Evolutionary conservation across 2,329 filamentous ascomycete genomes (phyloP).

Genomic region (Aspergillus intermedius): DNA sequence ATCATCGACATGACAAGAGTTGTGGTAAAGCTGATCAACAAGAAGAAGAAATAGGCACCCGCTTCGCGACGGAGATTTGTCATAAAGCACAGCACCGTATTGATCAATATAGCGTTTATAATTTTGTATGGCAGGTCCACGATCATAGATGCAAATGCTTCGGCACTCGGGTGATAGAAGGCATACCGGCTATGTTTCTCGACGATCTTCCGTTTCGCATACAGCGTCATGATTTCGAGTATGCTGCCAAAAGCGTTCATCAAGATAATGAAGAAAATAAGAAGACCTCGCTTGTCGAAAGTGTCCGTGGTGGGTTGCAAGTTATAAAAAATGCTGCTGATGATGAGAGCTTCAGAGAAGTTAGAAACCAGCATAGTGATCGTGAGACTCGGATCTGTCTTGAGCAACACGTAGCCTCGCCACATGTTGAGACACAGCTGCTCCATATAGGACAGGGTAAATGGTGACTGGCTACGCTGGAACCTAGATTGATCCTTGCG

Average conservation of each 20-base stretch:
- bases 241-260: neutral
- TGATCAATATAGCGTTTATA: slow-evolving; percentile 67
- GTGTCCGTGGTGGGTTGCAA: slow-evolving; percentile 57
- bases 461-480: too few relatives aligned
- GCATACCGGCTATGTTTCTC: slow-evolving; percentile 85
- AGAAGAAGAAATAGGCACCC: slow-evolving; percentile 77
- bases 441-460: too few relatives aligned
- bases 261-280: slow-evolving; percentile 63
- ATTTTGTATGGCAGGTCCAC: slow-evolving; percentile 81
- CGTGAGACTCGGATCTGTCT: slow-evolving; percentile 69
- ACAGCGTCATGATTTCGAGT: slow-evolving; percentile 64
- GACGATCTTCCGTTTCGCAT: slow-evolving; percentile 82
- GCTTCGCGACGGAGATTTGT: slow-evolving; percentile 68
- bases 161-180: slow-evolving; percentile 83
- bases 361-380: slow-evolving; percentile 62
- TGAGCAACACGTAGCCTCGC: slow-evolving; percentile 71
- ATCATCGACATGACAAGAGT: slow-evolving; percentile 79
- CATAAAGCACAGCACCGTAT: slow-evolving; percentile 79
- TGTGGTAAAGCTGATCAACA: slow-evolving; percentile 66
- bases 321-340: slow-evolving; percentile 77
- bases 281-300: slow-evolving; percentile 71
- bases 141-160: slow-evolving; percentile 79
- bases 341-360: slow-evolving; percentile 67
- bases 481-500: too few relatives aligned
- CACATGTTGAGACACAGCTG: slow-evolving; percentile 60